phyloP scores from a whole-genome alignment of 495 filamentous ascomycete genomes.

The Podospora appendiculata region DNA sequence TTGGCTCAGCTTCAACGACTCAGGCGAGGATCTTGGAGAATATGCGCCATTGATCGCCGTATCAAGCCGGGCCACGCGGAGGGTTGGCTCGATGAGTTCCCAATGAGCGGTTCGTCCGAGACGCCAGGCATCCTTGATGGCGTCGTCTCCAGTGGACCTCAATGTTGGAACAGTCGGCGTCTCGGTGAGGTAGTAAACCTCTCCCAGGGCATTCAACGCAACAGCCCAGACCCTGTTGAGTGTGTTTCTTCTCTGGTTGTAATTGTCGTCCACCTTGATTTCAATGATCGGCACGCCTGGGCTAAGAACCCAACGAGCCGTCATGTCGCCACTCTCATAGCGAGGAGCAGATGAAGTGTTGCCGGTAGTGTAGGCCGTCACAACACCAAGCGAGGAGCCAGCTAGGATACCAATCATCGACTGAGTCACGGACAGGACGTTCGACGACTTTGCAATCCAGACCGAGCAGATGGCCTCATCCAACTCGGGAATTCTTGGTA shows the following conservation, averaged over 20 bases:
- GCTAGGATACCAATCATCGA: constrained; percentile 74
- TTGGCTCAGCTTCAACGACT: constrained; percentile 58
- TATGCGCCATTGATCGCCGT: constrained; percentile 37
- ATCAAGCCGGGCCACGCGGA: constrained; percentile 55
- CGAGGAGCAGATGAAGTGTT: constrained; percentile 58
- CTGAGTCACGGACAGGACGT: constrained; percentile 62
- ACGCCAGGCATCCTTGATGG: constrained; percentile 59
- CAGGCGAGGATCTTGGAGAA: constrained; percentile 39
- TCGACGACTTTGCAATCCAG: constrained; percentile 84
- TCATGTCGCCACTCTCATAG: constrained; percentile 65
- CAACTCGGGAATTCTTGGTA: constrained; percentile 60
- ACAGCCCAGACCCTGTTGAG: constrained; percentile 76
- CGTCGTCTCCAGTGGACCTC: constrained; percentile 45
- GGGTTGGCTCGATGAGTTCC: constrained; percentile 69
- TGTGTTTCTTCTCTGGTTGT: constrained; percentile 57
- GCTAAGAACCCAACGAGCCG: constrained; percentile 78
- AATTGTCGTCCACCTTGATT: constrained; percentile 77
- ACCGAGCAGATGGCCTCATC: constrained; percentile 62
- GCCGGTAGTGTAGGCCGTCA: constrained; percentile 75
- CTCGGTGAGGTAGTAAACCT: constrained; percentile 76
- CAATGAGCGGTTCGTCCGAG: constrained; percentile 71
- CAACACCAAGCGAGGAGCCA: constrained; percentile 79
- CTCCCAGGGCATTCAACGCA: constrained; percentile 83
- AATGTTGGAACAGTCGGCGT: constrained; percentile 42
- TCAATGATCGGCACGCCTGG: constrained; percentile 89